These are phyloP conservation scores for Yarrowia sp. DNA, from an alignment of 805 yeast genomes.

Conservation along the genomic window DNA sequence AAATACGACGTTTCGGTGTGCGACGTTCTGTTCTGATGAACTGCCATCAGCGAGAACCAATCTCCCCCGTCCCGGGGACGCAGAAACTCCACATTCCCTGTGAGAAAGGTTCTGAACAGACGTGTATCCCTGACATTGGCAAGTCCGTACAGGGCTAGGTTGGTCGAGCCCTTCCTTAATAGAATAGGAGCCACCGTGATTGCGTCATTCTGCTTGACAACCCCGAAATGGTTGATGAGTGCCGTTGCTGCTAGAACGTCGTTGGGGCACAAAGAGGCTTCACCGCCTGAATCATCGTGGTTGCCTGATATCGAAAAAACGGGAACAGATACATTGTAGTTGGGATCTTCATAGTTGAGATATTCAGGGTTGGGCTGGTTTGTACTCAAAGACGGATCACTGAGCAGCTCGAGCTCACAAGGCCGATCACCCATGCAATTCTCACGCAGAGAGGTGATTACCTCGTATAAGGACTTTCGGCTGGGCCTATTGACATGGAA, in stretches of 20 bases:
- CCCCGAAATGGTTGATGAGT: slow-evolving; percentile 86
- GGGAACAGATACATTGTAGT: slow-evolving; percentile 88
- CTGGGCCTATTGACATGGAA: slow-evolving; percentile 91
- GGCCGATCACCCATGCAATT: slow-evolving; percentile 87
- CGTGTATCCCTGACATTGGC: slow-evolving; percentile 91
- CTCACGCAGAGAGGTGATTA: slow-evolving; percentile 69
- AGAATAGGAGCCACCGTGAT: slow-evolving; percentile 80
- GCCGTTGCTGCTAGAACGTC: slow-evolving; percentile 85
- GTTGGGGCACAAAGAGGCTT: slow-evolving; percentile 74
- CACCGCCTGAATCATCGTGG: slow-evolving; percentile 96
- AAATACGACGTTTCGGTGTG: slow-evolving; percentile 81
- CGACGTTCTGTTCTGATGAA: slow-evolving; percentile 89
- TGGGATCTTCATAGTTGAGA: slow-evolving; percentile 89
- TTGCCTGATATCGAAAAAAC: slow-evolving; percentile 93
- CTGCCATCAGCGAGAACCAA: slow-evolving; percentile 85
- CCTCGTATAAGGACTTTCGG: slow-evolving; percentile 84
- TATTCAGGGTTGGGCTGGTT: slow-evolving; percentile 56
- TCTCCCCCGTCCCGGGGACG: slow-evolving; percentile 64
- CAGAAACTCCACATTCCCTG: slow-evolving; percentile 77
- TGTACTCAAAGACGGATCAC: slow-evolving; percentile 73
- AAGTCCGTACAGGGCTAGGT: slow-evolving; percentile 85
- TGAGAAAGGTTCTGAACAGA: slow-evolving; percentile 77
- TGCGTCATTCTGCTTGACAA: slow-evolving; percentile 74
- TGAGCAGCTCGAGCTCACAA: slow-evolving; percentile 78
- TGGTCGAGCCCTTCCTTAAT: slow-evolving; percentile 81